A percentile compares a stretch with the other conserved stretches of the same genome.
Conservation (phyloP, 2,329 filamentous ascomycete genomes). For the Capronia coronata region DNA sequence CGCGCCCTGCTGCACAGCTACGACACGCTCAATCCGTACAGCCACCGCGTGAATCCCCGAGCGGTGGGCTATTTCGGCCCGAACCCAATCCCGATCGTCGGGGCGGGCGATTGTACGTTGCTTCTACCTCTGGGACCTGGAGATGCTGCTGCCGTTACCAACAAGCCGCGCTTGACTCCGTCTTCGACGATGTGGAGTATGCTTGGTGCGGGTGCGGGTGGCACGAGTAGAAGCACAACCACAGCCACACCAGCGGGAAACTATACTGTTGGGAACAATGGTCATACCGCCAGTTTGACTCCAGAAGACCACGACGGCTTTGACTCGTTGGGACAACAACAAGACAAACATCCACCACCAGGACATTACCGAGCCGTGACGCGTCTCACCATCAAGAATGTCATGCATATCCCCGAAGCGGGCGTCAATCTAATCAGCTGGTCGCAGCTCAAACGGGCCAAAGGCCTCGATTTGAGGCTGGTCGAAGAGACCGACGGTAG, state of each 20-base stretch:
- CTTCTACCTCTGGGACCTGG: not conserved
- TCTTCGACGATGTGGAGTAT: not conserved
- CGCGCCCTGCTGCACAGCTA: slow-evolving; percentile 13
- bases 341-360: not conserved
- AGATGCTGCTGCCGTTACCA: not conserved
- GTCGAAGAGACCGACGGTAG: slow-evolving; percentile 10
- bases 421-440: slow-evolving; percentile 18
- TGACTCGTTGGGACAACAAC: no score
- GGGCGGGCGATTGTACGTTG: slow-evolving; percentile 13
- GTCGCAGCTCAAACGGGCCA: slow-evolving; percentile 15
- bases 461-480: slow-evolving; percentile 6
- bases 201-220: not conserved
- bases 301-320: no score
- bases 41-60: not conserved
- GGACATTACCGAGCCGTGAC: not conserved
- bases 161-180: not conserved
- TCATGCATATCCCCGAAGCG: slow-evolving; percentile 8
- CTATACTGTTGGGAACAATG: no score
- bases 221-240: no score
- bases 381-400: slow-evolving; percentile 10
- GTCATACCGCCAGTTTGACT: no score
- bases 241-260: no score
- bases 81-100: slow-evolving; percentile 13
- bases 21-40: slow-evolving; percentile 10
- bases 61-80: slow-evolving; percentile 14